phyloP scores from a whole-genome alignment of 139 green algal genomes.

The Gonium pectorale region DNA sequence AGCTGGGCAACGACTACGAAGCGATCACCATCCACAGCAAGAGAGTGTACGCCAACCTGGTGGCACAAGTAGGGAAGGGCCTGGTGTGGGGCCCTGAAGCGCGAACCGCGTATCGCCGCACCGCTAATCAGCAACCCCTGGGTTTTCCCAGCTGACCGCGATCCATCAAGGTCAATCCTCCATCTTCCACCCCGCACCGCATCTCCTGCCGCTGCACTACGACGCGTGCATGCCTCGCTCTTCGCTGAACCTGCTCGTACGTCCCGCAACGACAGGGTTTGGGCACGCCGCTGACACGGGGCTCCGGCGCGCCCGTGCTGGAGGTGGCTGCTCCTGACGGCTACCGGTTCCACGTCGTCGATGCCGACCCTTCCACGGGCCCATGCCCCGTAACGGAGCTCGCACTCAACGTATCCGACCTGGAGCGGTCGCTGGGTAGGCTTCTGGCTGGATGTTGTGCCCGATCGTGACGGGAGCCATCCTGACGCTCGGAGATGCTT shows the following conservation, averaged over 20 bases:
- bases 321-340: constrained; percentile 55
- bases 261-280: background rate
- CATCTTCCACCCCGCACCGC: too few species aligned
- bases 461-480: background rate
- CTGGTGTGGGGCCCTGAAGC: background rate
- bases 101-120: background rate
- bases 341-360: constrained; percentile 55
- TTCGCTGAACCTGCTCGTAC: background rate
- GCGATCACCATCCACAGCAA: constrained; percentile 55
- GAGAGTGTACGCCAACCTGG: constrained; percentile 41
- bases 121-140: background rate
- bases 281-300: constrained; percentile 4
- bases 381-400: constrained; percentile 54
- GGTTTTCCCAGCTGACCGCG: background rate
- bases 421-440: constrained; percentile 51
- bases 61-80: background rate
- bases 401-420: constrained; percentile 49
- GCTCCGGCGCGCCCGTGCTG: too few species aligned
- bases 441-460: background rate
- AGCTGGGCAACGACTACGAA: constrained; percentile 63
- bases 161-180: too few species aligned
- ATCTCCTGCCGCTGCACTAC: too few species aligned
- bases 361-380: background rate
- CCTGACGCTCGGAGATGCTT: background rate
- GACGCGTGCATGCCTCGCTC: too few species aligned